Conservation (phyloP, 1,139 yeast species). For the Taphrina deformans region DNA sequence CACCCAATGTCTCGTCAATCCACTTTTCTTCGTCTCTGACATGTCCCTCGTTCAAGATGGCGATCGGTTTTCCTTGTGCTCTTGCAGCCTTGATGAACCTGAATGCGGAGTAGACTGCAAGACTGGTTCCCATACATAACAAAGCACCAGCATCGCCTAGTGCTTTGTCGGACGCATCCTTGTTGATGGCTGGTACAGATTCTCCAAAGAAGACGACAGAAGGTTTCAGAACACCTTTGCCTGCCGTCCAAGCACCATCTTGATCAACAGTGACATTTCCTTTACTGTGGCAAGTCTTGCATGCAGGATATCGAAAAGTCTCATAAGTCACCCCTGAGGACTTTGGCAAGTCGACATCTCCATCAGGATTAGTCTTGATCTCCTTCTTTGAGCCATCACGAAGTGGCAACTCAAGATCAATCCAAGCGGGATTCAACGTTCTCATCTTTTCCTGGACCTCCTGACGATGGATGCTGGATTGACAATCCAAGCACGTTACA, state of each 20-base stretch:
- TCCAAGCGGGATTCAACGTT: constrained; percentile 40
- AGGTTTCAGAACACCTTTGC: constrained; percentile 41
- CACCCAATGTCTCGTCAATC: constrained; percentile 24
- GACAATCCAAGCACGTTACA: constrained; percentile 40
- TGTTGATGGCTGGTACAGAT: constrained; percentile 37
- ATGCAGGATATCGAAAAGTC: constrained; percentile 40
- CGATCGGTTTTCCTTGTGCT: constrained; percentile 39
- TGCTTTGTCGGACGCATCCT: constrained; percentile 38
- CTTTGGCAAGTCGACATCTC: constrained; percentile 41
- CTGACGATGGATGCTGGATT: constrained; percentile 35
- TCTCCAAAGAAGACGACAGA: constrained; percentile 42
- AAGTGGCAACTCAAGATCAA: constrained; percentile 31
- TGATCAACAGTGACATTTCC: constrained; percentile 36
- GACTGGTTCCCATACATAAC: constrained; percentile 40
- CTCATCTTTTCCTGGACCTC: constrained; percentile 37
- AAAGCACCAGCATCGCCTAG: constrained; percentile 38
- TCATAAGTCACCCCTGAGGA: constrained; percentile 37
- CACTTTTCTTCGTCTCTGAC: constrained; percentile 41
- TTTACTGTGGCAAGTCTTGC: constrained; percentile 37
- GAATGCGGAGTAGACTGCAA: constrained; percentile 42
- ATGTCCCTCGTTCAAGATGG: constrained; percentile 40
- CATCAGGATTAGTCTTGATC: constrained; percentile 41
- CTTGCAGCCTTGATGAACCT: constrained; percentile 40
- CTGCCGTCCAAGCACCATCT: constrained; percentile 39
- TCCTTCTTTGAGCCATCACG: constrained; percentile 32